Evolutionary conservation across 2,329 filamentous ascomycete genomes (phyloP).

Genomic region (Cercospora canescens): DNA sequence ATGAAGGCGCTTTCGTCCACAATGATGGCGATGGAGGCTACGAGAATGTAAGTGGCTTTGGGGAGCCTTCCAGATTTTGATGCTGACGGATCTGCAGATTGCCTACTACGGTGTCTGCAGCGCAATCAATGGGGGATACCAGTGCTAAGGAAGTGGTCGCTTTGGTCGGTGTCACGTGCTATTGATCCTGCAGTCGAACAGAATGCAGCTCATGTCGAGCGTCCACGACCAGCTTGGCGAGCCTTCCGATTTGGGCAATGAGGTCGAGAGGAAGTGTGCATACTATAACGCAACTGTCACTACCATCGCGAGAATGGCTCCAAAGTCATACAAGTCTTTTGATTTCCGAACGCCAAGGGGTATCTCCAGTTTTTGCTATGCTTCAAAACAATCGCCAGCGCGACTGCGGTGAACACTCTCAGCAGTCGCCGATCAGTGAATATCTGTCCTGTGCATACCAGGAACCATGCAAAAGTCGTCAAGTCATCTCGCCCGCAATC

Average conservation of each 20-base stretch:
- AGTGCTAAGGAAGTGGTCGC: neutral
- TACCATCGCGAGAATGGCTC: neutral
- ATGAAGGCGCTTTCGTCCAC: neutral
- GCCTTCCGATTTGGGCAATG: neutral
- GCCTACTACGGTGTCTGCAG: neutral
- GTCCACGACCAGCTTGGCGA: neutral
- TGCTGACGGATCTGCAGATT: neutral
- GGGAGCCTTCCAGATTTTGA: neutral
- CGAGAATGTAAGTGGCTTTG: neutral
- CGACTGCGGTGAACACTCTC: neutral
- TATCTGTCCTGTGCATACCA: neutral
- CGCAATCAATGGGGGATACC: neutral
- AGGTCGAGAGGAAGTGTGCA: neutral
- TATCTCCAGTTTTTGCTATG: neutral
- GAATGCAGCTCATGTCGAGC: neutral
- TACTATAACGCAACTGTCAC: neutral
- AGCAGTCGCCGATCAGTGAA: neutral
- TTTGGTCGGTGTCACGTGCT: too few relatives aligned
- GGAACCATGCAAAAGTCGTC: neutral
- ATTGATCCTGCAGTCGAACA: too few relatives aligned
- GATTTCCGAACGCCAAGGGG: neutral
- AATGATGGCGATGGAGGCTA: constrained; percentile 1
- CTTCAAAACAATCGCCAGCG: neutral
- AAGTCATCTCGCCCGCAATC: neutral
- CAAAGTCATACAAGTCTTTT: neutral